These are phyloP conservation scores for Boletus patriciae DNA, from an alignment of 768 basidiomycete species.

Conservation along the genomic window DNA sequence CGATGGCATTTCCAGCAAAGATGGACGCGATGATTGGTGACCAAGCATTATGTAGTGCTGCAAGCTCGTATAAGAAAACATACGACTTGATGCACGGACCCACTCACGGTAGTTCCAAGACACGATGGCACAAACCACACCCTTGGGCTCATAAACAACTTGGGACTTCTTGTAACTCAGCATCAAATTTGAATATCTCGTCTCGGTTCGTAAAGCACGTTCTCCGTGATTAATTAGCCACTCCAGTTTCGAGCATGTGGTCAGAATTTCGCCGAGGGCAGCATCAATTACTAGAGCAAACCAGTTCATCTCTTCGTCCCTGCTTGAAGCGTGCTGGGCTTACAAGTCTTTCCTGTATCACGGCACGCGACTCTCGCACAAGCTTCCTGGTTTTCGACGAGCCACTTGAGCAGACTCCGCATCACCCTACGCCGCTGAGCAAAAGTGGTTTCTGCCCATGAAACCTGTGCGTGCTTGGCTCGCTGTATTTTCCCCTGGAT, in stretches of 20 bases:
- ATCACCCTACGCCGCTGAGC: conserved; percentile 79
- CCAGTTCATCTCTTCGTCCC: background rate
- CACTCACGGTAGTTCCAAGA: conserved; percentile 91
- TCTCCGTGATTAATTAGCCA: conserved; percentile 91
- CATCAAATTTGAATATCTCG: conserved; percentile 63
- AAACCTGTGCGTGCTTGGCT: conserved; percentile 64
- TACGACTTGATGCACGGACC: background rate
- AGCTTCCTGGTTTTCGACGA: conserved; percentile 84
- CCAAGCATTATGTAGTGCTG: conserved; percentile 91
- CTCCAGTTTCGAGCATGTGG: conserved; percentile 93
- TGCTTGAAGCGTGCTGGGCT: conserved; percentile 30
- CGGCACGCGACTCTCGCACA: conserved; percentile 88
- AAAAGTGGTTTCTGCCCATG: conserved; percentile 78
- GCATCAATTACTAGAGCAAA: conserved; percentile 78
- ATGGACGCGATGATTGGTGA: conserved; percentile 90
- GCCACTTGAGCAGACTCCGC: conserved; percentile 86
- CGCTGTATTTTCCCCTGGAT: conserved; percentile 69
- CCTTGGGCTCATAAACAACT: conserved; percentile 87
- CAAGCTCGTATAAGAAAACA: conserved; percentile 1
- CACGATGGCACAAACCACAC: conserved; percentile 89
- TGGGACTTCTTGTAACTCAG: conserved; percentile 74
- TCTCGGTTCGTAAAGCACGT: conserved; percentile 67
- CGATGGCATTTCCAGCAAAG: conserved; percentile 86
- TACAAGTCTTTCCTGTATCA: conserved; percentile 94
- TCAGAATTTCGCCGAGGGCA: conserved; percentile 89